These are phyloP conservation scores for Iberis pinnata DNA, from an alignment of 345 rosid species.

Conservation along the genomic window DNA sequence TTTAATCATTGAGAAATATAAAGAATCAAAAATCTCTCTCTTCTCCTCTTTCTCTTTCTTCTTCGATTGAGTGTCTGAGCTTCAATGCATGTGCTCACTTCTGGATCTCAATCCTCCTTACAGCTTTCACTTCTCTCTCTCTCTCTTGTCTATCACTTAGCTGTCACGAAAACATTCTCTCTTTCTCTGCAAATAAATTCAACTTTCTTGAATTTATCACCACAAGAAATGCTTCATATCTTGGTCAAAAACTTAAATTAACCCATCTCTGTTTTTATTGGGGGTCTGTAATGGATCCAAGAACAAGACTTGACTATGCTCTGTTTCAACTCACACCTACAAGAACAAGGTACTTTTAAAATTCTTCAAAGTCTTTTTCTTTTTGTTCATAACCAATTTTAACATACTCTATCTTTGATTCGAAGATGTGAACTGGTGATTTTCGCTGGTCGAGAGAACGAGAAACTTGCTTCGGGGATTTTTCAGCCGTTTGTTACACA, in stretches of 20 bases:
- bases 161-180: constrained; percentile 34
- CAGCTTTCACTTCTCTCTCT: constrained; percentile 11
- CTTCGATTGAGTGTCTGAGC: constrained; percentile 25
- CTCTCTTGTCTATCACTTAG: constrained; percentile 20
- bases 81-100: constrained; percentile 30
- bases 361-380: not conserved
- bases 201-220: constrained; percentile 25
- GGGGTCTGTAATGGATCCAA: constrained; percentile 57
- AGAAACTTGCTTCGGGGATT: constrained; percentile 82
- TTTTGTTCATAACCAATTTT: not conserved
- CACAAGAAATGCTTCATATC: constrained; percentile 3
- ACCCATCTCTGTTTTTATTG: not conserved
- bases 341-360: constrained; percentile 70
- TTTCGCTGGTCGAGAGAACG: constrained; percentile 56
- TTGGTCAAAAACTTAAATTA: constrained; percentile 12
- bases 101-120: constrained; percentile 26
- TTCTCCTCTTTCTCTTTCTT: constrained; percentile 22
- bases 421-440: constrained; percentile 92
- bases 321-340: constrained; percentile 97
- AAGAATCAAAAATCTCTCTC: constrained; percentile 10
- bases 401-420: not conserved
- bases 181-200: constrained; percentile 13
- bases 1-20: not conserved
- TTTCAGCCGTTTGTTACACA: constrained; percentile 81
- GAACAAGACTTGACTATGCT: constrained; percentile 70